These are phyloP conservation scores for Sparassis latifolia DNA, from an alignment of 1,284 basidiomycete genomes.

Conservation along the genomic window DNA sequence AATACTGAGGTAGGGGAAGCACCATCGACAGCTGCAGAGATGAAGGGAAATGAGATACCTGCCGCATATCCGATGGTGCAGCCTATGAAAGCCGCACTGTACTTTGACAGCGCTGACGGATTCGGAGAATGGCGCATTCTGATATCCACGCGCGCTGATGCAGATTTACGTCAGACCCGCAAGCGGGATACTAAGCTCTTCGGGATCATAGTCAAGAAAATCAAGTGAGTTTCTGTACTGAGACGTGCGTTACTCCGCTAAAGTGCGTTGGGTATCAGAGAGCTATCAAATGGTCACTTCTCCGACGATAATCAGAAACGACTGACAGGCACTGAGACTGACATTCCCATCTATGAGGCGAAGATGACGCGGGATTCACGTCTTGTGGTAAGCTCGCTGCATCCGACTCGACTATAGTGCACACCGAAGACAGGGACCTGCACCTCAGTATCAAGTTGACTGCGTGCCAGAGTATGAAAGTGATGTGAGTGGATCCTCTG, in stretches of 20 bases:
- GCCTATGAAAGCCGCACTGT: constrained; percentile 42
- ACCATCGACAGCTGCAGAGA: not conserved
- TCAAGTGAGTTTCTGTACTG: constrained; percentile 33
- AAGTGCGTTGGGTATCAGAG: constrained; percentile 28
- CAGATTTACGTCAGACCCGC: constrained; percentile 34
- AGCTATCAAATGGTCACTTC: constrained; percentile 61
- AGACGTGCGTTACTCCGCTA: too few relatives aligned
- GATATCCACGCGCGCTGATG: constrained; percentile 38
- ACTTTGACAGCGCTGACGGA: constrained; percentile 44
- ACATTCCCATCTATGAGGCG: constrained; percentile 57
- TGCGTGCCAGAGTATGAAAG: constrained; percentile 45
- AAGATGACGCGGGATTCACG: constrained; percentile 59
- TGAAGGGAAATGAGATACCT: constrained; percentile 4
- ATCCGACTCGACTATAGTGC: not conserved
- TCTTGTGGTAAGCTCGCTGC: constrained; percentile 41
- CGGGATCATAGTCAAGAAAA: constrained; percentile 49
- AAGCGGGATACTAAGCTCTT: constrained; percentile 37
- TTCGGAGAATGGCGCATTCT: constrained; percentile 51
- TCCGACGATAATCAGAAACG: constrained; percentile 63
- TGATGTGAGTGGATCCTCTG: constrained; percentile 30
- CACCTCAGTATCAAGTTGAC: constrained; percentile 55
- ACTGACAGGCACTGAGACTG: constrained; percentile 38
- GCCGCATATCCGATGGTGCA: constrained; percentile 38
- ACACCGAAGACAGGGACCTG: not conserved
- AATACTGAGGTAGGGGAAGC: not conserved